Conservation (phyloP, 2,329 filamentous ascomycete species). For the Aspergillus proliferans region DNA sequence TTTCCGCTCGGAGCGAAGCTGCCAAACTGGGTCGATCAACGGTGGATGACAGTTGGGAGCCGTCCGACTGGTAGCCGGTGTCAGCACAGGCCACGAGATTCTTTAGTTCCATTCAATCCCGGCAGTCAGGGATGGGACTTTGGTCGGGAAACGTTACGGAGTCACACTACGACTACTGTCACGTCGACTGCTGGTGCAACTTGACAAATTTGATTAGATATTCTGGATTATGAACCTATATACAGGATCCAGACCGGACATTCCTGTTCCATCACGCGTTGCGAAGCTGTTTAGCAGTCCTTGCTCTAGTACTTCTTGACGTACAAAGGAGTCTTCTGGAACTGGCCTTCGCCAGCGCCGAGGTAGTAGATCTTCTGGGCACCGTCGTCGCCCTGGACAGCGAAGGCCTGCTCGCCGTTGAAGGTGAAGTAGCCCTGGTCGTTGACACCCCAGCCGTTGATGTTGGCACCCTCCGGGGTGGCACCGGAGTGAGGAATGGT, state of each 20-base stretch:
- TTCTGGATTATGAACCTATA: no score
- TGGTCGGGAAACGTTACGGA: not conserved
- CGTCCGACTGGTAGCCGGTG: not conserved
- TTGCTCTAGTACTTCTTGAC: conserved; percentile 22
- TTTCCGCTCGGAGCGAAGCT: not conserved
- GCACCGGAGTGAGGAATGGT: conserved; percentile 24
- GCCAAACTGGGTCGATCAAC: not conserved
- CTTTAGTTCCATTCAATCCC: no score
- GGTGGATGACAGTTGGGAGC: not conserved
- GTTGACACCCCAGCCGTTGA: conserved; percentile 19
- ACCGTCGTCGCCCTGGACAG: conserved; percentile 19
- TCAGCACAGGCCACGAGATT: no score
- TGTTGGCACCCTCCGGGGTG: conserved; percentile 17
- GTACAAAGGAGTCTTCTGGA: conserved; percentile 5
- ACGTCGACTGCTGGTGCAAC: no score
- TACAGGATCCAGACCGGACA: no score
- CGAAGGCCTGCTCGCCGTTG: conserved; percentile 18
- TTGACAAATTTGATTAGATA: no score
- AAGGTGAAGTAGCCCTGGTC: conserved; percentile 22
- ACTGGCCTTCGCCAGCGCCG: conserved; percentile 17
- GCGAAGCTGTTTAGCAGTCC: conserved; percentile 8
- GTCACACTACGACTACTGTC: not conserved
- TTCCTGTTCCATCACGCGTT: no score
- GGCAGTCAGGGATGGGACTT: no score
- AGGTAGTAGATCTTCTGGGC: conserved; percentile 24